Base-by-base conservation (phyloP, 305 asterid genomes). In the Fraxinus ornus region DNA sequence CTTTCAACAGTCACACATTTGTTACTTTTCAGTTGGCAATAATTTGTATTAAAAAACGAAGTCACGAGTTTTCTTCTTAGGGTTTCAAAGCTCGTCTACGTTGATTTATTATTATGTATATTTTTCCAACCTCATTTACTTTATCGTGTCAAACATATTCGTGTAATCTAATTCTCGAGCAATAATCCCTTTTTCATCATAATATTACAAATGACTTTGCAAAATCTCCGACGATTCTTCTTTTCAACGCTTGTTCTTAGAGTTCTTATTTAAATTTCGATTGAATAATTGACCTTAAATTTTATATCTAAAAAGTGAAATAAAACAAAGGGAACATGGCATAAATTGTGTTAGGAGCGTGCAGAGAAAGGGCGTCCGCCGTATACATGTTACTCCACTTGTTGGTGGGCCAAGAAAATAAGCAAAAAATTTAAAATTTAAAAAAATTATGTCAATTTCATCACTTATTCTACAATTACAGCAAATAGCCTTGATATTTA, bases 1-100 rank as follows among this genome's bases (percentile, higher is more conserved):
- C 9, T 71, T 70, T 82, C 82, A 33, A 71, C 82, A 78, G 74
- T 83, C 52, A 15, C 77, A 3, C 37, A 19, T 37, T 73, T 78
- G 83, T 78, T 17, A 52, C 62, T 52, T 52, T 52, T 52, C 62
- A 4, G 22, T 17, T 17, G 62, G 22, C 7, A 52, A 52, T 52
- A 52, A 52, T 78, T 13, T 10, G 22, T 72, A 52, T 35, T 79
- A 0, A 36, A 35, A 62, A 10, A 24, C 72, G 22, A 22, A 21
- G 7, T 55, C 26, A 6, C 2, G 26, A 57, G 26, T 57, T 57
- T 19, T 57, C 66, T 19, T 19, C 12, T 52, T 17, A 17, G 9
- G 62, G 24, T 52, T 52, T 17, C 24, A n/a, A 57, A 19, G 12
- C 66, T 57, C 10, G 26, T n/a, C 66, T 6, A 57, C 0, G 26